Evolutionary conservation across 129 eudicot genomes (phyloP).

Genomic region (Saposhnikovia divaricata): DNA sequence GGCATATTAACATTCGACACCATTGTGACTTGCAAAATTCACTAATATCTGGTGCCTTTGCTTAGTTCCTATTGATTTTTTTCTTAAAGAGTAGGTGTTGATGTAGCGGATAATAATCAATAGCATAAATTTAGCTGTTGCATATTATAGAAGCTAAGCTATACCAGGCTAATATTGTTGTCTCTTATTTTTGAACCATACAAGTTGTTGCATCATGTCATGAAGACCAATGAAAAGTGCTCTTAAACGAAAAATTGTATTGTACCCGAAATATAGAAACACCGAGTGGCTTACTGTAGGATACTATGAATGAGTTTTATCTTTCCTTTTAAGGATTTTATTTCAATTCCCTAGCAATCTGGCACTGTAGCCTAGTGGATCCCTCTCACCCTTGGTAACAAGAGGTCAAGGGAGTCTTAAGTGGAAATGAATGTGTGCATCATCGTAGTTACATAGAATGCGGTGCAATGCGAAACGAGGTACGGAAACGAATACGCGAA

Average conservation of each 20-base stretch:
- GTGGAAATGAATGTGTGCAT: neutral
- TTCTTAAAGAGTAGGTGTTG: neutral
- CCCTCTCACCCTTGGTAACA: neutral
- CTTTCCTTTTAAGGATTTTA: neutral
- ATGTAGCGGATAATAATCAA: neutral
- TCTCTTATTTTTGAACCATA: neutral
- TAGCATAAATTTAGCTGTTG: neutral
- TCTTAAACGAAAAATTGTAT: neutral
- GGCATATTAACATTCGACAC: neutral
- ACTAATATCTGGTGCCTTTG: neutral
- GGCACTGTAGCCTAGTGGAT: neutral
- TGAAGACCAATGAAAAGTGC: neutral
- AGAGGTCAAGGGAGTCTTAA: neutral
- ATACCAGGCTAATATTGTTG: neutral
- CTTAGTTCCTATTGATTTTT: neutral
- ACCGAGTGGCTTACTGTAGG: neutral
- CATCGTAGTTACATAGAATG: too few species aligned
- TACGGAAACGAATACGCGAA: too few species aligned
- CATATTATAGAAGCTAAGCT: neutral
- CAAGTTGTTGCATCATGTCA: neutral
- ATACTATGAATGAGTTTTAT: neutral
- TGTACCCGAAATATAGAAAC: too few species aligned
- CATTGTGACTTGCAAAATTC: neutral
- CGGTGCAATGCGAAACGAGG: too few species aligned
- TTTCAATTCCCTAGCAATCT: neutral